Conservation (phyloP, 495 filamentous ascomycete species). For the Acidiella bohemica region DNA sequence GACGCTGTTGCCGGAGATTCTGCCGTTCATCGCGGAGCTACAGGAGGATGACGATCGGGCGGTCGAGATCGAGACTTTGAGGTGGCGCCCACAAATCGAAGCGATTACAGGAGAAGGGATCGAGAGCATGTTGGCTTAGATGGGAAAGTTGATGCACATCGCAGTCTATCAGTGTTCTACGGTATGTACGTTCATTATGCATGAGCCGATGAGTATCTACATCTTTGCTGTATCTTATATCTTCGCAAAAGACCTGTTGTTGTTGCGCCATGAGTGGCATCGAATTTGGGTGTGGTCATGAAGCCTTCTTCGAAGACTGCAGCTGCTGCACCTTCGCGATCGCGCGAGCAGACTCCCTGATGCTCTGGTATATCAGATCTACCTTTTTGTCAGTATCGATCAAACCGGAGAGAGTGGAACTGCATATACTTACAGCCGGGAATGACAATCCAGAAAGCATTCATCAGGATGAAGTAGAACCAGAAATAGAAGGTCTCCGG, state of each 20-base stretch:
- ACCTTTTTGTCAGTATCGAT: background rate
- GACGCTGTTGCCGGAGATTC: conserved; percentile 75
- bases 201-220: no score
- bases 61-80: conserved; percentile 74
- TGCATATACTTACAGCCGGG: conserved; percentile 33
- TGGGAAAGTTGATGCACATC: no score
- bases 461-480: conserved; percentile 78
- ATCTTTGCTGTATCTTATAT: background rate
- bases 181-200: no score
- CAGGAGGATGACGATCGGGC: conserved; percentile 91
- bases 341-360: conserved; percentile 7
- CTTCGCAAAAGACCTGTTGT: background rate
- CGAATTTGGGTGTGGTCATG: background rate
- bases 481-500: conserved; percentile 77
- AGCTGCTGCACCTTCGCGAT: conserved; percentile 2
- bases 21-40: conserved; percentile 83
- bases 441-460: conserved; percentile 73
- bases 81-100: conserved; percentile 81
- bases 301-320: conserved; percentile 8
- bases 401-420: no score
- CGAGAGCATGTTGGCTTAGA: conserved; percentile 80
- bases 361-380: conserved; percentile 13
- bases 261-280: no score
- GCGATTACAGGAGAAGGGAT: conserved; percentile 72
- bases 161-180: no score